phyloP scores from a whole-genome alignment of 768 basidiomycete species.

The Lyophyllum atratum region DNA sequence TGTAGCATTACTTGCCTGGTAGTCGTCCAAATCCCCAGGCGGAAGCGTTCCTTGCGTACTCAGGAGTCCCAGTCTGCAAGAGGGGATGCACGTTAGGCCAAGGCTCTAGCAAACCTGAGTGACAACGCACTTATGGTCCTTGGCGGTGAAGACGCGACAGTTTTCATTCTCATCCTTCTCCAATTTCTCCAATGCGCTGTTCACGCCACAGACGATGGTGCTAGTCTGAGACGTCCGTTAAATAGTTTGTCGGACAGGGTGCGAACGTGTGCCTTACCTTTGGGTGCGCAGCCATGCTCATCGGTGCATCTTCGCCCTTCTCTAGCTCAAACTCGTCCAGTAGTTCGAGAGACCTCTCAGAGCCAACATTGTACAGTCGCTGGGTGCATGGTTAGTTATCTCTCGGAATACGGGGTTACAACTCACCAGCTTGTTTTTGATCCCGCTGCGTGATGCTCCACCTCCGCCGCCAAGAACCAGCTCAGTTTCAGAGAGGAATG shows the following conservation, averaged over 20 bases:
- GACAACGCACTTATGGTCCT: constrained; percentile 56
- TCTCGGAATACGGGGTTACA: background rate
- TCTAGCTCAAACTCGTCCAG: constrained; percentile 75
- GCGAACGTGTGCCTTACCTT: constrained; percentile 42
- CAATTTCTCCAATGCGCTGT: constrained; percentile 68
- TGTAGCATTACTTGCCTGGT: constrained; percentile 65
- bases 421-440: constrained; percentile 92
- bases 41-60: constrained; percentile 63
- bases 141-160: constrained; percentile 69
- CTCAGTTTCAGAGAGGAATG: constrained; percentile 70
- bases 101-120: background rate
- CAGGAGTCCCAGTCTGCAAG: constrained; percentile 51
- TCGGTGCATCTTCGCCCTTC: constrained; percentile 90
- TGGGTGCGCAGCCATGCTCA: constrained; percentile 81
- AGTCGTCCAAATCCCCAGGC: constrained; percentile 68
- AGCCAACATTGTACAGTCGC: constrained; percentile 68
- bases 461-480: constrained; percentile 90
- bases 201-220: constrained; percentile 82
- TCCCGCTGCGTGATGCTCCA: constrained; percentile 82
- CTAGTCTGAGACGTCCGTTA: constrained; percentile 34
- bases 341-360: constrained; percentile 53
- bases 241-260: background rate
- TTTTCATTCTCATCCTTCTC: constrained; percentile 78
- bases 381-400: constrained; percentile 27
- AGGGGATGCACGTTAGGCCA: background rate